phyloP scores from a whole-genome alignment of 176 grass and related monocot genomes.

The Elaeis guineensis region DNA sequence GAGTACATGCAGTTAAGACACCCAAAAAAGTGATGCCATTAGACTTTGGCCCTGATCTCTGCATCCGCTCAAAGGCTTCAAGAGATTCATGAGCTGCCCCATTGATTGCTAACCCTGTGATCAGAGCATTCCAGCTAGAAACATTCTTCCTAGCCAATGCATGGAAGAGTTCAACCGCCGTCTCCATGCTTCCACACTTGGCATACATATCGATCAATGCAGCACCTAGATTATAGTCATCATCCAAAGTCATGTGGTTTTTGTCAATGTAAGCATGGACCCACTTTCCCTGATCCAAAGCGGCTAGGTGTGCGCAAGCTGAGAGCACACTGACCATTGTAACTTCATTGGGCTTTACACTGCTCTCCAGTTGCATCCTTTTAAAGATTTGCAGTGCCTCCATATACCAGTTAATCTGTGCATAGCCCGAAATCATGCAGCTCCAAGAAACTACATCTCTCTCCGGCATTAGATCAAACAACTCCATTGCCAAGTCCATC shows the following conservation, averaged over 20 bases:
- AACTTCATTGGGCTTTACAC: slow-evolving; percentile 51
- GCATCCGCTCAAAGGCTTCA: slow-evolving; percentile 51
- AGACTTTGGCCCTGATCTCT: slow-evolving; percentile 24
- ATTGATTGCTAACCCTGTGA: slow-evolving; percentile 46
- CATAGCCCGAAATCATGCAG: slow-evolving; percentile 65
- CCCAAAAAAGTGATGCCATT: slow-evolving; percentile 46
- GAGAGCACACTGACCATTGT: slow-evolving; percentile 75
- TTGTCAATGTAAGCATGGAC: slow-evolving; percentile 53
- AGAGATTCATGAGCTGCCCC: slow-evolving; percentile 36
- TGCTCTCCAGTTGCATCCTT: slow-evolving; percentile 32
- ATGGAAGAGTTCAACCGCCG: slow-evolving; percentile 35
- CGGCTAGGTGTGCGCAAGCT: slow-evolving; percentile 44
- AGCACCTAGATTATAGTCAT: slow-evolving; percentile 60
- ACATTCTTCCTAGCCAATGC: slow-evolving; percentile 48
- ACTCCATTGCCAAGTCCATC: slow-evolving; percentile 29
- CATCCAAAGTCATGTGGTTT: slow-evolving; percentile 47
- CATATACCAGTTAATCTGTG: slow-evolving; percentile 23
- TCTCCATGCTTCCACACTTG: slow-evolving; percentile 48
- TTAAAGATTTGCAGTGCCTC: slow-evolving; percentile 55
- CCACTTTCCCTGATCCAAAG: slow-evolving; percentile 56
- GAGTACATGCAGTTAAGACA: slow-evolving; percentile 57
- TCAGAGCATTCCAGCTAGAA: slow-evolving; percentile 66
- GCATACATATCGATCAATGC: slow-evolving; percentile 71
- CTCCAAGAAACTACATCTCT: slow-evolving; percentile 60
- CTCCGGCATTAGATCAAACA: slow-evolving; percentile 49